Evolutionary conservation across 2,329 filamentous ascomycete genomes (phyloP).

Genomic region (Fusarium cicatricum): DNA sequence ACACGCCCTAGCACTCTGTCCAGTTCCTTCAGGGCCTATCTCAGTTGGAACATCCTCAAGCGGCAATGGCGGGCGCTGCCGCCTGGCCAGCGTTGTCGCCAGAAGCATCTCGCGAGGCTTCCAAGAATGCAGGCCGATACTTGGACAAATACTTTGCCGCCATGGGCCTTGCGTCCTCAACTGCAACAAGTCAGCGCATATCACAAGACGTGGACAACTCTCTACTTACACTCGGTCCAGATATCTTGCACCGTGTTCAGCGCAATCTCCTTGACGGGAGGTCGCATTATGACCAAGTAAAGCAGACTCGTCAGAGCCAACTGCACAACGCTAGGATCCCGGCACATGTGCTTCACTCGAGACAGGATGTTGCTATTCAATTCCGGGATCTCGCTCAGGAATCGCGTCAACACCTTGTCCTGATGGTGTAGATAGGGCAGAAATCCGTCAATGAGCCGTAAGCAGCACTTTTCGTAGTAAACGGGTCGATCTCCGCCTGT

Average conservation of each 20-base stretch:
- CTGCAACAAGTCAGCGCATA: constrained; percentile 47
- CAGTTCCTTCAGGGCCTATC: background rate
- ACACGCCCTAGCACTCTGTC: background rate
- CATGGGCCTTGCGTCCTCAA: constrained; percentile 69
- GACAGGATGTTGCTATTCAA: constrained; percentile 76
- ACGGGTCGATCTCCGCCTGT: constrained; percentile 58
- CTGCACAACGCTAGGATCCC: constrained; percentile 70
- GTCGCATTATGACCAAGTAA: constrained; percentile 73
- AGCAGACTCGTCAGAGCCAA: constrained; percentile 71
- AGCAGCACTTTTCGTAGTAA: constrained; percentile 81
- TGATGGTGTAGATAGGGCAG: constrained; percentile 89
- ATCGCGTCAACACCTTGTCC: constrained; percentile 89
- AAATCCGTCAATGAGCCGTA: constrained; percentile 87
- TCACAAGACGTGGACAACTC: background rate
- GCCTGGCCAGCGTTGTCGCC: constrained; percentile 30
- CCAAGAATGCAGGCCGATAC: constrained; percentile 64
- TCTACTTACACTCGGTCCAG: constrained; percentile 69
- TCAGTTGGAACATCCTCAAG: constrained; percentile 30
- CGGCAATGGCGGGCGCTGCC: constrained; percentile 43
- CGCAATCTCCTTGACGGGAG: constrained; percentile 69
- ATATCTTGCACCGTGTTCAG: constrained; percentile 72
- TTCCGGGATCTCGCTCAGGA: constrained; percentile 89
- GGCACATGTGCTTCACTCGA: constrained; percentile 73
- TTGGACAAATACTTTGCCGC: constrained; percentile 69
- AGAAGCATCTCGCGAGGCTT: constrained; percentile 42